Base-by-base conservation (phyloP, 75 land plant genomes). In the Gnetum montanum region DNA sequence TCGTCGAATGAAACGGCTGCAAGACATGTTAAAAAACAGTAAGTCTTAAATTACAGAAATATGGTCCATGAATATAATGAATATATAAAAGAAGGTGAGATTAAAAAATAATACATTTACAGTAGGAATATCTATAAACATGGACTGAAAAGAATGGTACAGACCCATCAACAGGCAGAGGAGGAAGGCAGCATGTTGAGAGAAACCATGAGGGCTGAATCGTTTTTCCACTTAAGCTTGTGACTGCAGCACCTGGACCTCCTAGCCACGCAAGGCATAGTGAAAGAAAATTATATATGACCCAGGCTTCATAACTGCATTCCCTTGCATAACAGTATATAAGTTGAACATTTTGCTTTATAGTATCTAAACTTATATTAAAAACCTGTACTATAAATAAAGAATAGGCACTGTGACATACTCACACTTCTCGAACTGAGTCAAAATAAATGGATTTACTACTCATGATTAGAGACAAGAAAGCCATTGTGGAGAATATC, bases 251-350 rank as follows among this genome's bases (percentile, higher is more conserved):
- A 8, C 78, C 78, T 8, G 78, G 78, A 22, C 78, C 78, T 29
- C 78, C 78, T 33, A 75, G 50, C 70, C 69, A 75, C 19, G 78
- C 78, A 65, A 75, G 76, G 43, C 78, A 75, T 46, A 75, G 51
- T 19, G 78, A 75, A 28, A 75, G 58, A 45, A 75, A 75, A 62
- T 75, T 75, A 63, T 75, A 75, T n/a, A 75, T 75, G 30, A 75
- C 78, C 68, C 74, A 75, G 0, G 78, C 78, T 59, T 75, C 78
- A 48, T 75, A 75, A 23, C 78, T 75, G 77, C 74, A 27, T 30
- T n/a, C 49, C 7, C 6, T 10, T 13, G 22, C 18, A 46, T 8
- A 20, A 62, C 35, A 19, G 35, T 20, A 30, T 59, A 22, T 53
- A 23, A 16, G 54, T 47, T 8, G 26, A n/a, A n/a, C n/a, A n/a